These are phyloP conservation scores for Ambrosia hybrid DNA, from an alignment of 140 eudicot genomes.

Conservation along the genomic window DNA sequence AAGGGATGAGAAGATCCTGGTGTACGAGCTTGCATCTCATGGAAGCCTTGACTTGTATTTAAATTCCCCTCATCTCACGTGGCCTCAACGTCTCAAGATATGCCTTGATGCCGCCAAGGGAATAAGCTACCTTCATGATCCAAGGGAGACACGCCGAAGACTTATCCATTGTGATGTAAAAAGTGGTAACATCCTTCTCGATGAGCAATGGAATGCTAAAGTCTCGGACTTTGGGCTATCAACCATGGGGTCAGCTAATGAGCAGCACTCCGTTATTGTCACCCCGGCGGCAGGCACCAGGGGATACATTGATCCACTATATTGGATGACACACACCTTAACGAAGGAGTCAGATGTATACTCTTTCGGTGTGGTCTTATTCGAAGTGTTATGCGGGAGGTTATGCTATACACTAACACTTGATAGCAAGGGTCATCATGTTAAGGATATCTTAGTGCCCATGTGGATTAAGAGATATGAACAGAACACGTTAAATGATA, in stretches of 20 bases:
- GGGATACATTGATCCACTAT: not conserved
- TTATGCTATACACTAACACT: not conserved
- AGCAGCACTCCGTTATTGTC: not conserved
- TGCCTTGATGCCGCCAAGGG: conserved; percentile 19
- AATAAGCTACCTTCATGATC: conserved; percentile 22
- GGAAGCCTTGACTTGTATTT: too few species aligned
- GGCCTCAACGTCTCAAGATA: not conserved
- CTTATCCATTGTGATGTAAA: conserved; percentile 13
- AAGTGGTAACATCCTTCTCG: conserved; percentile 8
- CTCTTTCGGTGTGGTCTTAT: conserved; percentile 22
- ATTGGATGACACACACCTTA: not conserved
- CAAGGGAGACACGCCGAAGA: conserved; percentile 9
- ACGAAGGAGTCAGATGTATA: conserved; percentile 13
- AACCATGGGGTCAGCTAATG: conserved; percentile 1
- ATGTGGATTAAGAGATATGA: not conserved
- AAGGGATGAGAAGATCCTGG: too few species aligned
- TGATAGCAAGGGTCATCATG: not conserved
- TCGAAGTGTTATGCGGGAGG: conserved; percentile 4
- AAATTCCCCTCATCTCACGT: too few species aligned
- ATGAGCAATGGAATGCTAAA: conserved; percentile 9
- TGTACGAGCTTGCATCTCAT: too few species aligned
- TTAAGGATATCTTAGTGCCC: not conserved
- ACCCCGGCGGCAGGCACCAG: not conserved
- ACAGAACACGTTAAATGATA: too few species aligned
- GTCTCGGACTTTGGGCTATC: conserved; percentile 11